These are phyloP conservation scores for Debaryomycetaceae sp. DNA, from an alignment of 1,139 yeast species.

Conservation along the genomic window DNA sequence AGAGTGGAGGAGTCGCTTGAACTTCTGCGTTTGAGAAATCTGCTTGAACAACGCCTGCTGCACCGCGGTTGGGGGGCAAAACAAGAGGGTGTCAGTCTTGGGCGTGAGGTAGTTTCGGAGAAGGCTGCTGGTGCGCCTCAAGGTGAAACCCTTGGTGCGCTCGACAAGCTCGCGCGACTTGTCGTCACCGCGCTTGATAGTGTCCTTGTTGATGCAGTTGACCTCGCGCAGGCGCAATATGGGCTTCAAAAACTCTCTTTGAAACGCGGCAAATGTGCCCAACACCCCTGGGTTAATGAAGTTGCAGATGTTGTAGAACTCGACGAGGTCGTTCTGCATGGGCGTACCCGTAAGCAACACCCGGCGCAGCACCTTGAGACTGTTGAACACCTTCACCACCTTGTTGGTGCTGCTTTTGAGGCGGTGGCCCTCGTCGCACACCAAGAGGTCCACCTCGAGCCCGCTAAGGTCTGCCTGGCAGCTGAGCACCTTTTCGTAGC, in stretches of 20 bases:
- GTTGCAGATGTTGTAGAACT: slow-evolving; percentile 75
- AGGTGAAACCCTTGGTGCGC: slow-evolving; percentile 61
- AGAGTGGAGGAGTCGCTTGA: slow-evolving; percentile 22
- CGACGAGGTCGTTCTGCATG: slow-evolving; percentile 84
- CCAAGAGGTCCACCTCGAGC: slow-evolving; percentile 61
- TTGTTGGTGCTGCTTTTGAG: slow-evolving; percentile 70
- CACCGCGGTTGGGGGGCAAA: slow-evolving; percentile 65
- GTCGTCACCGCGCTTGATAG: slow-evolving; percentile 54
- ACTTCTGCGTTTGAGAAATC: slow-evolving; percentile 41
- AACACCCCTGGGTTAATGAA: slow-evolving; percentile 81
- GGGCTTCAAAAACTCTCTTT: slow-evolving; percentile 64
- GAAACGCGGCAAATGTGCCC: slow-evolving; percentile 63
- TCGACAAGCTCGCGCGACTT: slow-evolving; percentile 58
- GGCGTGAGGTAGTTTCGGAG: slow-evolving; percentile 67
- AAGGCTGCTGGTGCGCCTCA: slow-evolving; percentile 69
- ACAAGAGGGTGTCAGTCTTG: slow-evolving; percentile 73
- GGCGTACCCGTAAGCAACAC: slow-evolving; percentile 88
- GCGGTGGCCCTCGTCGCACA: slow-evolving; percentile 96
- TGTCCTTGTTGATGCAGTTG: slow-evolving; percentile 50
- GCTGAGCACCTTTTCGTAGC: slow-evolving; percentile 75
- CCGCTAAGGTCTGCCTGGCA: slow-evolving; percentile 50
- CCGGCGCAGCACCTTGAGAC: slow-evolving; percentile 52
- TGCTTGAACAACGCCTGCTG: slow-evolving; percentile 57
- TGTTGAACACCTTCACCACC: slow-evolving; percentile 57
- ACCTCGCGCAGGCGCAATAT: slow-evolving; percentile 72